Percentiles rank a stretch among this genome's conserved stretches.
These are phyloP conservation scores for Tetrahymena borealis DNA, from an alignment of 73 alveolate genomes.

Conservation along the genomic window DNA sequence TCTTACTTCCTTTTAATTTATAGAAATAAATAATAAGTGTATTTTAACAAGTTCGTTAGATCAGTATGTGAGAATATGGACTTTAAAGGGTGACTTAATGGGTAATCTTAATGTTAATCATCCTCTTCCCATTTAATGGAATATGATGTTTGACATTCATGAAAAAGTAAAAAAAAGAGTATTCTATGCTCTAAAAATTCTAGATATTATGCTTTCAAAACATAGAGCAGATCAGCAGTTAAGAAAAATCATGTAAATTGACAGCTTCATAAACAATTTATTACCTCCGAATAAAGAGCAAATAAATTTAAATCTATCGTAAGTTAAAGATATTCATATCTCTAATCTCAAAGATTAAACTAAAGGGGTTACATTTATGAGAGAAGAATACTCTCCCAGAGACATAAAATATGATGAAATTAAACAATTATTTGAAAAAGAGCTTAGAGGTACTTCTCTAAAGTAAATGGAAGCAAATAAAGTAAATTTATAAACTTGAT, in stretches of 20 bases:
- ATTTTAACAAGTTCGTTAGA: not conserved
- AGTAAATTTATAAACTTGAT: not conserved
- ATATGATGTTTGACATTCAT: not conserved
- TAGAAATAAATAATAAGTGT: not conserved
- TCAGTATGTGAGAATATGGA: not conserved
- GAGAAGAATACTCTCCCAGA: slow-evolving; percentile 19
- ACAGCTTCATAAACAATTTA: not conserved
- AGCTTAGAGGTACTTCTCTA: slow-evolving; percentile 23
- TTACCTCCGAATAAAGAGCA: not conserved
- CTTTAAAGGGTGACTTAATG: not conserved
- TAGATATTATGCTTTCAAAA: slow-evolving; percentile 5
- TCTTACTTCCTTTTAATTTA: not conserved
- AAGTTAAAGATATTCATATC: not conserved
- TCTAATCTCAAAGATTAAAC: not conserved
- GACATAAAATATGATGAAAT: slow-evolving; percentile 22
- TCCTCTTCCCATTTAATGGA: slow-evolving; percentile 25
- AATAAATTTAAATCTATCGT: not conserved
- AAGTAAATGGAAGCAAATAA: slow-evolving; percentile 23
- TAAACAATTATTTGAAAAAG: slow-evolving; percentile 10
- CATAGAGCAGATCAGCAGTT: not conserved
- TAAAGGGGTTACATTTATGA: not conserved
- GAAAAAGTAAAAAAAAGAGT: slow-evolving; percentile 24
- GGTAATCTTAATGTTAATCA: slow-evolving; percentile 34
- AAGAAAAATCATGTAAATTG: not conserved
- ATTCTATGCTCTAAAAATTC: slow-evolving; percentile 18